Evolutionary conservation across 106 monocot species (phyloP).

Genomic region (Acorus gramineus): DNA sequence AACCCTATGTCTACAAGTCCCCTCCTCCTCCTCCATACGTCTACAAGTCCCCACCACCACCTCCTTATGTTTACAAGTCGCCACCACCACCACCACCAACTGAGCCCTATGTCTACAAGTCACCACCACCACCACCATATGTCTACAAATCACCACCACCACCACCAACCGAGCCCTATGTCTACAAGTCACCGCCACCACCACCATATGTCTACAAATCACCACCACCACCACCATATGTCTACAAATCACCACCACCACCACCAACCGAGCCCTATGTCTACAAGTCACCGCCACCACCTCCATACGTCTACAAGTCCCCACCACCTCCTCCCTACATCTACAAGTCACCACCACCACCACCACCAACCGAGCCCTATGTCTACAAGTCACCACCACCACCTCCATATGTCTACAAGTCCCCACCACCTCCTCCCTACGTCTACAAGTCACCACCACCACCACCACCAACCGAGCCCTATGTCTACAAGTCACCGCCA

Average conservation of each 20-base stretch:
- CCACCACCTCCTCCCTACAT: slow-evolving; percentile 3
- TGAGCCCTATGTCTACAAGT: background rate
- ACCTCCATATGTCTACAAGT: slow-evolving; percentile 1
- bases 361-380: background rate
- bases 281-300: slow-evolving; percentile 6
- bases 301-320: background rate
- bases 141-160: background rate
- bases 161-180: slow-evolving; percentile 6
- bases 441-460: slow-evolving; percentile 4
- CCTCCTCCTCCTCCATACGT: background rate
- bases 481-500: background rate
- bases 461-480: background rate
- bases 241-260: slow-evolving; percentile 4
- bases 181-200: slow-evolving; percentile 8
- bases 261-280: slow-evolving; percentile 14
- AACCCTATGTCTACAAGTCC: background rate
- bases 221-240: slow-evolving; percentile 3
- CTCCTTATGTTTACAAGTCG: background rate
- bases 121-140: background rate
- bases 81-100: background rate
- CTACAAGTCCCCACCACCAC: background rate
- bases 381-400: slow-evolving; percentile 23
- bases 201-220: background rate
- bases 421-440: slow-evolving; percentile 12
- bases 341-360: slow-evolving; percentile 18